Evolutionary conservation across 805 yeast genomes (phyloP).

Genomic region (Candida railenensis): DNA sequence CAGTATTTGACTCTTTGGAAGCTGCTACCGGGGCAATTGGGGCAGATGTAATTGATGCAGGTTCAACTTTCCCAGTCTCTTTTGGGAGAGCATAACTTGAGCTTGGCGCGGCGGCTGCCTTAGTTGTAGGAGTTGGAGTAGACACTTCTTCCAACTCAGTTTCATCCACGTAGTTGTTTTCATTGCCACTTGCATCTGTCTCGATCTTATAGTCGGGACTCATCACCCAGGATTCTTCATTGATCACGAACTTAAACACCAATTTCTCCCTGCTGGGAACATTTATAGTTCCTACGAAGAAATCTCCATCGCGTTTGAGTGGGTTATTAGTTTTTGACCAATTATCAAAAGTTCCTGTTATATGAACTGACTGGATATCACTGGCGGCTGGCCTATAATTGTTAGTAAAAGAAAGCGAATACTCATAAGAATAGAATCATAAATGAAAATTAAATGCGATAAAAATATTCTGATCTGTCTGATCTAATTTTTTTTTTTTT

Average conservation of each 20-base stretch:
- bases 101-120: background rate
- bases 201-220: conserved; percentile 13
- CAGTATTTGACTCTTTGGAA: conserved; percentile 23
- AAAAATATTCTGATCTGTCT: background rate
- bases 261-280: conserved; percentile 22
- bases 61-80: conserved; percentile 3
- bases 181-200: conserved; percentile 24
- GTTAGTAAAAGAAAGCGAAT: conserved; percentile 4
- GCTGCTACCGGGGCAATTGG: conserved; percentile 4
- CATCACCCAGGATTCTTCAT: conserved; percentile 32
- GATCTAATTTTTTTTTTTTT: too few species aligned
- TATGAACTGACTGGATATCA: conserved; percentile 22
- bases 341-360: conserved; percentile 42
- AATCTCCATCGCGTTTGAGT: conserved; percentile 12
- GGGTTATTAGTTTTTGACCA: conserved; percentile 31
- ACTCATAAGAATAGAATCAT: background rate
- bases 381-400: conserved; percentile 7
- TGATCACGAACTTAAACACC: conserved; percentile 37
- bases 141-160: conserved; percentile 12
- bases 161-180: conserved; percentile 22
- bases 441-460: background rate
- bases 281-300: conserved; percentile 20
- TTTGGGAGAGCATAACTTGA: background rate
- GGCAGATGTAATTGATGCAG: conserved; percentile 6
- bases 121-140: conserved; percentile 1